Evolutionary conservation across 1,139 yeast genomes (phyloP).

Genomic region (Suhomyces yuchorum): DNA sequence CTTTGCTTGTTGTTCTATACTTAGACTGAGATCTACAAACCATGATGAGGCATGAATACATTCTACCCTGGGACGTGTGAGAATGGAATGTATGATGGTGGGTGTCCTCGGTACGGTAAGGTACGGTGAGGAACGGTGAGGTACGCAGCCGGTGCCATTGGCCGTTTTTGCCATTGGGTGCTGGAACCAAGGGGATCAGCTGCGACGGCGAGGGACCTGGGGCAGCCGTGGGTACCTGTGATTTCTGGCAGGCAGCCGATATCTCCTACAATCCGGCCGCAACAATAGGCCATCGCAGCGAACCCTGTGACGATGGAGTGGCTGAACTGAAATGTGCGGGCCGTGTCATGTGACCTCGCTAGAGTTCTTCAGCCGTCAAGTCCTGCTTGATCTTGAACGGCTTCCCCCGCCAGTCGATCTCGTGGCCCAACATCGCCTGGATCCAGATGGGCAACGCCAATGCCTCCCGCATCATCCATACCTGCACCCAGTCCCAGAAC

Average conservation of each 20-base stretch:
- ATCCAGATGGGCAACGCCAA: conserved; percentile 87
- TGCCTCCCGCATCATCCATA: conserved; percentile 70
- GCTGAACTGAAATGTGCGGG: not conserved
- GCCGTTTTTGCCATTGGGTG: no score
- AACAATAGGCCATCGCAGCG: not conserved
- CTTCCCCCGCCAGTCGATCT: conserved; percentile 80
- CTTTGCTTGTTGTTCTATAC: not conserved
- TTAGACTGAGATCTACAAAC: not conserved
- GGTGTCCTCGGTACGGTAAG: not conserved
- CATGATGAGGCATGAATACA: not conserved
- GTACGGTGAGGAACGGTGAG: not conserved
- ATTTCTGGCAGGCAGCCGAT: not conserved
- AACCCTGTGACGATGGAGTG: not conserved
- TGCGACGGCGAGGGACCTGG: no score
- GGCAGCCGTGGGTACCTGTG: not conserved
- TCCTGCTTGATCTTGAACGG: conserved; percentile 75
- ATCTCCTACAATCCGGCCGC: not conserved
- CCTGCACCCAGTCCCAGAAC: conserved; percentile 29
- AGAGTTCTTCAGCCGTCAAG: conserved; percentile 71
- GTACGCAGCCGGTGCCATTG: no score
- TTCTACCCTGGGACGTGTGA: not conserved
- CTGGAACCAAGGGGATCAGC: no score
- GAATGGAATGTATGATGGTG: not conserved
- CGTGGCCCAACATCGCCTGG: conserved; percentile 75
- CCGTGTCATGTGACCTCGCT: no score